Evolutionary conservation across 23 red algal species (phyloP), one percentile per base, ranked within the genome.

Genomic region (Gracilaria vermiculophylla): DNA sequence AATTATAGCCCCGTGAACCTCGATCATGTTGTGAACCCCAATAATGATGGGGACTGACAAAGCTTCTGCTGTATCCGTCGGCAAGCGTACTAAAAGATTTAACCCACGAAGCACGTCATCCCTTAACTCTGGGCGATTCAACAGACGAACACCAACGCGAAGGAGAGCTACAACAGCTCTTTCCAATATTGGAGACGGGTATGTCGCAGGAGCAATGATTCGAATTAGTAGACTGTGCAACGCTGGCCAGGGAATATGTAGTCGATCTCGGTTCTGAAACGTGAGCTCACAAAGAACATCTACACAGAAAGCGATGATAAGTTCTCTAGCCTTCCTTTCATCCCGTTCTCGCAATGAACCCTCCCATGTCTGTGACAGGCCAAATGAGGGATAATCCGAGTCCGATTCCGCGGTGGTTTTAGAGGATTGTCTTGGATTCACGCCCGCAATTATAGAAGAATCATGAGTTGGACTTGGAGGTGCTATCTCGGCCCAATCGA

Each of bases 81-180:
- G 77, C 57, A 98, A 72, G 33, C 89, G 66, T 7, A 98, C 81
- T 34, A 98, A 65, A 13, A 98, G 78, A 62, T 88, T 91, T 15
- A 98, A 82, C n/a, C 77, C 81, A 11, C 86, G 76, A 27, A 94
- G 78, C 12, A 94, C 86, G 17, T 94, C 91, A 61, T 76, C 72
- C 58, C 82, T 69, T 16, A 92, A 70, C 39, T 94, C 91, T 32
- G 44, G 52, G 51, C 88, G 87, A 50, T 90, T 76, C 2, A 92
- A 71, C 23, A 88, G 80, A 10, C 91, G 91, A 58, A 81, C 84
- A 40, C 76, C 81, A 53, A 95, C 51, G n/a, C 96, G 85, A 16
- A 98, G 43, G 3, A 98, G 76, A 24, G 87, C 89, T n/a, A 98
- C 86, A 5, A 91, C 89, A 21, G 92, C 85, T 42, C 96, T 54